These are phyloP conservation scores for Epichloe brachyelytri DNA, from an alignment of 2,329 filamentous ascomycete genomes.

Conservation along the genomic window DNA sequence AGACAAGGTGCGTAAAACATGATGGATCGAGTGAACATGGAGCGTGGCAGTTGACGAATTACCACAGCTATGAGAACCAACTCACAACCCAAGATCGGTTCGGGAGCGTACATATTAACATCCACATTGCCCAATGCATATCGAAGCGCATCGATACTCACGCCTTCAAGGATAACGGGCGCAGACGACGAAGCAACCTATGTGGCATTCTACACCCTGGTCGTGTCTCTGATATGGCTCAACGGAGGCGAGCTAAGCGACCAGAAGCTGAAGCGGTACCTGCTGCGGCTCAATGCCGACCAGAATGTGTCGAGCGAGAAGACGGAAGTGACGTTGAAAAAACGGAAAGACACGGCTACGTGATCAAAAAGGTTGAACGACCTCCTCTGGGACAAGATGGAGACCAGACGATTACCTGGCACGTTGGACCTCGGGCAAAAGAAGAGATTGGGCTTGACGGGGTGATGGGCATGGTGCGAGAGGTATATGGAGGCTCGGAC, in stretches of 20 bases:
- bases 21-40: neutral
- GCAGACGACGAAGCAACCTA: slow-evolving; percentile 64
- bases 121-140: slow-evolving; percentile 58
- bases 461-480: slow-evolving; percentile 55
- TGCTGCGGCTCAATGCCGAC: slow-evolving; percentile 63
- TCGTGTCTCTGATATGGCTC: slow-evolving; percentile 66
- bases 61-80: slow-evolving; percentile 29
- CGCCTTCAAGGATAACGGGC: slow-evolving; percentile 54
- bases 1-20: slow-evolving; percentile 46
- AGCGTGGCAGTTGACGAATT: neutral
- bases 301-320: slow-evolving; percentile 61
- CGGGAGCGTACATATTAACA: slow-evolving; percentile 64
- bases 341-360: slow-evolving; percentile 72
- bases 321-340: slow-evolving; percentile 61
- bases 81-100: slow-evolving; percentile 40
- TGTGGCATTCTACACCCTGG: slow-evolving; percentile 64
- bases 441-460: slow-evolving; percentile 71
- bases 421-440: slow-evolving; percentile 73
- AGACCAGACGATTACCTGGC: slow-evolving; percentile 68
- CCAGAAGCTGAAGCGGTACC: slow-evolving; percentile 62
- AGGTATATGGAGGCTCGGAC: slow-evolving; percentile 41
- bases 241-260: slow-evolving; percentile 64
- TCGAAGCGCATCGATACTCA: slow-evolving; percentile 51
- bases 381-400: slow-evolving; percentile 40
- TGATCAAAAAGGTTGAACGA: slow-evolving; percentile 60